Percentiles rank a stretch among this genome's conserved stretches.
Evolutionary conservation across 495 filamentous ascomycete species (phyloP).

Genomic region (Penicillium riverlandense): DNA sequence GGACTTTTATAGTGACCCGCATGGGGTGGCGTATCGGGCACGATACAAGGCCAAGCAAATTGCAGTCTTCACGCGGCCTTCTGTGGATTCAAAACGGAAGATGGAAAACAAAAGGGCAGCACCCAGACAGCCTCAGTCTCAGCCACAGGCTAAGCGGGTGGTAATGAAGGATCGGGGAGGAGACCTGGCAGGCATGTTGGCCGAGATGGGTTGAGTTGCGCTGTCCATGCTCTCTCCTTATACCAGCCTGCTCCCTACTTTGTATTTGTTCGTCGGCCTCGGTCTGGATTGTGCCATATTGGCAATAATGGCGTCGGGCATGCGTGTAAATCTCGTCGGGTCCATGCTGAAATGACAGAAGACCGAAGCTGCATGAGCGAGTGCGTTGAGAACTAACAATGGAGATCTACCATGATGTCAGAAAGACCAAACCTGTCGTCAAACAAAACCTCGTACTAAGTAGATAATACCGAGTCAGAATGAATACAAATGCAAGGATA

Average conservation of each 20-base stretch:
- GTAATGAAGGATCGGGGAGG: constrained; percentile 19
- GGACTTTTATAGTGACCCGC: not conserved
- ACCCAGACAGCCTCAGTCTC: not conserved
- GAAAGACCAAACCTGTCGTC: constrained; percentile 6
- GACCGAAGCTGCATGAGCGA: too few relatives aligned
- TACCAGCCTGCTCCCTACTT: not conserved
- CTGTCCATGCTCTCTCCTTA: constrained; percentile 9
- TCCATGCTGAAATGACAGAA: not conserved
- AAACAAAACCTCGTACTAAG: not conserved
- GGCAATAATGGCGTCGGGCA: constrained; percentile 12
- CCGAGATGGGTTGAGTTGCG: not conserved
- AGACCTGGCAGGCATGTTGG: constrained; percentile 15
- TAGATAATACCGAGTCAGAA: not conserved
- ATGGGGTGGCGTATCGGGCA: constrained; percentile 1
- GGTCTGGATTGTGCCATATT: constrained; percentile 1
- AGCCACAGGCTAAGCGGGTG: constrained; percentile 2
- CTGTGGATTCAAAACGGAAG: constrained; percentile 2
- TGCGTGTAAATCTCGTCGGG: constrained; percentile 7
- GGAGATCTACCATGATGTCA: constrained; percentile 13
- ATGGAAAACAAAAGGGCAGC: constrained; percentile 4
- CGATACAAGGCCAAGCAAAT: constrained; percentile 2
- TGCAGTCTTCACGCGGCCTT: constrained; percentile 1
- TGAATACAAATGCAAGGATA: not conserved
- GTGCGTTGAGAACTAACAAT: not conserved
- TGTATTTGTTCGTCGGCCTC: constrained; percentile 1